Evolutionary conservation across 352 stramenopile species (phyloP).

Genomic region (Globisporangium carolinianum): DNA sequence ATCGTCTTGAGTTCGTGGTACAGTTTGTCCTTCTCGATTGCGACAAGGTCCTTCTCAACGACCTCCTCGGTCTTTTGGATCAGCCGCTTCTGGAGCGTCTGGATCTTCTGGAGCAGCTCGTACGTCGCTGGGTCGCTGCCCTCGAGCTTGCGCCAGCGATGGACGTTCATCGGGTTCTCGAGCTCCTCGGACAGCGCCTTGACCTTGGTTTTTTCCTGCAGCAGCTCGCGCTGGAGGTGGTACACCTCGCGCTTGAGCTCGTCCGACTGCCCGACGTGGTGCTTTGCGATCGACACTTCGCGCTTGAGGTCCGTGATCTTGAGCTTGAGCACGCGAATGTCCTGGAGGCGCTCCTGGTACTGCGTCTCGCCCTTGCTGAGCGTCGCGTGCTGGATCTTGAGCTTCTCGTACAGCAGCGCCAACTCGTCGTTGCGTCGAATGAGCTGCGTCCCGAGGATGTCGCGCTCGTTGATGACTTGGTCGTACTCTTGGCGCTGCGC

Average conservation of each 20-base stretch:
- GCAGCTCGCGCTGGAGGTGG: constrained; percentile 87
- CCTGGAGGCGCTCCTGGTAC: constrained; percentile 90
- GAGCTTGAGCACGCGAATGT: constrained; percentile 93
- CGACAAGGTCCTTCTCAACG: constrained; percentile 92
- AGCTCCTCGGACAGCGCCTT: constrained; percentile 94
- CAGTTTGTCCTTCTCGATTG: constrained; percentile 94
- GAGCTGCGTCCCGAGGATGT: constrained; percentile 95
- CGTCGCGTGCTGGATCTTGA: constrained; percentile 95
- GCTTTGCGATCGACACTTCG: constrained; percentile 87
- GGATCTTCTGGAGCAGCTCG: constrained; percentile 96
- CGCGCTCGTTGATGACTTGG: constrained; percentile 94
- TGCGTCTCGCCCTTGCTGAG: constrained; percentile 90
- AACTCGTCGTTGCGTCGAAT: constrained; percentile 96
- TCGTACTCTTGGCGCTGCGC: constrained; percentile 95
- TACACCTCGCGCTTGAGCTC: constrained; percentile 87
- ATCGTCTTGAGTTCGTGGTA: constrained; percentile 94
- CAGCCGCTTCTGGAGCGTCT: constrained; percentile 91
- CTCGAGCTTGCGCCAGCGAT: constrained; percentile 96
- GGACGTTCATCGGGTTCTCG: constrained; percentile 97
- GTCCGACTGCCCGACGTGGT: constrained; percentile 82
- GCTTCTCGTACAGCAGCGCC: constrained; percentile 95
- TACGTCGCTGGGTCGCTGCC: constrained; percentile 93
- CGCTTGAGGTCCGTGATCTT: constrained; percentile 93
- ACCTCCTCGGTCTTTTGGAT: constrained; percentile 95
- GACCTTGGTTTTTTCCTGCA: constrained; percentile 95